Evolutionary conservation across 2,329 filamentous ascomycete genomes (phyloP).

Genomic region (Xylariales sp.): DNA sequence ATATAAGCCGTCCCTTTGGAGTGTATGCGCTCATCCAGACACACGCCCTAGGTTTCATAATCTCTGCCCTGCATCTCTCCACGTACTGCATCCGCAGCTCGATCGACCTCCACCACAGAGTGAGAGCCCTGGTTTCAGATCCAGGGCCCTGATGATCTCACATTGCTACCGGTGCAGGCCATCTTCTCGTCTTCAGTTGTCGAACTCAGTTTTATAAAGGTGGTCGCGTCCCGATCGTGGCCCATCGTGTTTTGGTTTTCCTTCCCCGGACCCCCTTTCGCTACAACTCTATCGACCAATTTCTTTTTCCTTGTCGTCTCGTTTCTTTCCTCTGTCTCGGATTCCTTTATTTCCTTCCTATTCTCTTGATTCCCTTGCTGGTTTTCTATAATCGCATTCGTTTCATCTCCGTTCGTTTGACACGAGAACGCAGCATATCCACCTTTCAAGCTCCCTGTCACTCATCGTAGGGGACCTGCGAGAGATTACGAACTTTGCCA

Average conservation of each 20-base stretch:
- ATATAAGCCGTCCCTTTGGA: conserved; percentile 41
- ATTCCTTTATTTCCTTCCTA: conserved; percentile 20
- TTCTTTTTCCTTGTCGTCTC: too few relatives aligned
- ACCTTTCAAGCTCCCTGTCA: too few relatives aligned
- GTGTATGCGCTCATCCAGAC: conserved; percentile 40
- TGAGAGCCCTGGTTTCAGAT: conserved; percentile 29
- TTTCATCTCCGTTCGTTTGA: conserved; percentile 37
- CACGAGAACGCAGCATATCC: too few relatives aligned
- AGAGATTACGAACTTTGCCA: conserved; percentile 7
- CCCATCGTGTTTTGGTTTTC: conserved; percentile 23
- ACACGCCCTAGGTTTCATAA: conserved; percentile 50
- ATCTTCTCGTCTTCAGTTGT: conserved; percentile 39
- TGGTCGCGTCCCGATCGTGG: conserved; percentile 27
- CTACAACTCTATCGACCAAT: conserved; percentile 22
- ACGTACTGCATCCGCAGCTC: conserved; percentile 25
- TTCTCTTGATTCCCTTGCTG: conserved; percentile 14
- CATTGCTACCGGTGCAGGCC: conserved; percentile 32
- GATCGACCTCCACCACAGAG: conserved; percentile 18
- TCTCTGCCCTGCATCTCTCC: conserved; percentile 26
- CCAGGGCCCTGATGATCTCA: conserved; percentile 26
- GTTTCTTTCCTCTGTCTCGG: conserved; percentile 23
- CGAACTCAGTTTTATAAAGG: conserved; percentile 28
- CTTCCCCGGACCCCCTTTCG: conserved; percentile 25
- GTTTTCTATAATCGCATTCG: too few relatives aligned
- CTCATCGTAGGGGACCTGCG: too few relatives aligned